Evolutionary conservation across 2,329 filamentous ascomycete species (phyloP).

Genomic region (Albophoma yamanashiensis): DNA sequence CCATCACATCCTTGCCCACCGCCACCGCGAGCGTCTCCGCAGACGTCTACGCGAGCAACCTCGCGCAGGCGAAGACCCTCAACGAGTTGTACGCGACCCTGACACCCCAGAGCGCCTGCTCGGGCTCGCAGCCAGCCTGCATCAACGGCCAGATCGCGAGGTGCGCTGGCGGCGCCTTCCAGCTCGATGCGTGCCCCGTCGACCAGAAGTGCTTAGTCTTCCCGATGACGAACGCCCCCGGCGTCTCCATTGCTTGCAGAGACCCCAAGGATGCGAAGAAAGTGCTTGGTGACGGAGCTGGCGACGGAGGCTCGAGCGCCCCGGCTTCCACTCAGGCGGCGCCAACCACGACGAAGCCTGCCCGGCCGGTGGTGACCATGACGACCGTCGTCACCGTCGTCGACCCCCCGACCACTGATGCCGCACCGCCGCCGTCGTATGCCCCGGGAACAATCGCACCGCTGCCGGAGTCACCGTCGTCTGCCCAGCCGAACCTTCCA

Average conservation of each 20-base stretch:
- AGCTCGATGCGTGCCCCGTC: conserved; percentile 24
- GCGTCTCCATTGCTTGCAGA: conserved; percentile 39
- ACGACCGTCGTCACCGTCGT: conserved; percentile 19
- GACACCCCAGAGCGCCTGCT: conserved; percentile 35
- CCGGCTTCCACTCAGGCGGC: background rate
- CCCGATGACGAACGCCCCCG: conserved; percentile 37
- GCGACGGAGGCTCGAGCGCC: background rate
- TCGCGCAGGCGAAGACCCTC: conserved; percentile 30
- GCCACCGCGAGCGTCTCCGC: conserved; percentile 29
- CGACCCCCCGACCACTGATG: conserved; percentile 6
- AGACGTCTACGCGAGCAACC: conserved; percentile 30
- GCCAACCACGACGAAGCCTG: conserved; percentile 4
- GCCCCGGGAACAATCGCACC: conserved; percentile 3
- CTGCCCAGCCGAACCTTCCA: background rate
- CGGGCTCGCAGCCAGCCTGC: conserved; percentile 37
- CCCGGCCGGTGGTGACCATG: conserved; percentile 15
- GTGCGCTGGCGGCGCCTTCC: conserved; percentile 34
- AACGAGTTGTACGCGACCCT: conserved; percentile 37
- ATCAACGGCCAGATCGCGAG: conserved; percentile 36
- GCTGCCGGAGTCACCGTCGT: conserved; percentile 3
- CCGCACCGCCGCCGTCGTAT: background rate
- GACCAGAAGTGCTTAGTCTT: conserved; percentile 39
- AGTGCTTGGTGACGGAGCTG: conserved; percentile 25
- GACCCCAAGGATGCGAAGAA: conserved; percentile 26
- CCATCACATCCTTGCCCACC: conserved; percentile 21